Evolutionary conservation across 2,329 filamentous ascomycete genomes (phyloP), one percentile per base, ranked within the genome.

Genomic region (Aspergillus sp.): DNA sequence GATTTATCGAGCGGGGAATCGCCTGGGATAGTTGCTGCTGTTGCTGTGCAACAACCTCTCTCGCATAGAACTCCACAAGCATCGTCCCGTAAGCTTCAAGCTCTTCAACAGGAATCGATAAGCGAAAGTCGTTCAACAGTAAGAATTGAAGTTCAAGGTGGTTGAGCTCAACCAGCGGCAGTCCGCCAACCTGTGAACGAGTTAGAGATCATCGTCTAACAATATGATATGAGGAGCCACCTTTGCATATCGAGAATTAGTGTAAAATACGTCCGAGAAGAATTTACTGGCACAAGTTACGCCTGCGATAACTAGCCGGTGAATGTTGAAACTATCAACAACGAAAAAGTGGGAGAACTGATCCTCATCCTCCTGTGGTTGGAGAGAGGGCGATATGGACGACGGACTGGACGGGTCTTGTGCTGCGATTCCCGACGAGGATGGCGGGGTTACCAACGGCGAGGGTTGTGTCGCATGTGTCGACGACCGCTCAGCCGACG

Each of bases 271-370:
- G 78, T 99, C 87, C 5, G 94, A 98, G 78, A 99, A 99, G 83
- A 98, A 99, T 78, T 99, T 99, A 85, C 94, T 98, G 5, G 95
- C 93, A 77, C 95, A 98, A 3, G 95, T 99, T 48, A 99, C 95
- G 38, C 94, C 95, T 2, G 95, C 92, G 73, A 99, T 99, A 57
- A 98, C 93, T 58, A 99, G 82, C 58, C 95, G 88, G 74, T 99
- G 95, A 65, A 99, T 98, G 78, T 99, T 99, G 81, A 95, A 99
- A 79, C 95, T 98, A 78, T 99, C 95, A 10, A 98, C 95, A 42
- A 98, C 94, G 73, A 99, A 98, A 71, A 88, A 90, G 70, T 90
- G 87, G 2, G 86, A 86, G 47, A 88, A 78, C 57, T 81, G 82
- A 59, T 84, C 81, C 1, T 83, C 81, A 15, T 78, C 73, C 15